Conservation (phyloP, 257 asterid genomes). For the Nicotiana noctiflora region DNA sequence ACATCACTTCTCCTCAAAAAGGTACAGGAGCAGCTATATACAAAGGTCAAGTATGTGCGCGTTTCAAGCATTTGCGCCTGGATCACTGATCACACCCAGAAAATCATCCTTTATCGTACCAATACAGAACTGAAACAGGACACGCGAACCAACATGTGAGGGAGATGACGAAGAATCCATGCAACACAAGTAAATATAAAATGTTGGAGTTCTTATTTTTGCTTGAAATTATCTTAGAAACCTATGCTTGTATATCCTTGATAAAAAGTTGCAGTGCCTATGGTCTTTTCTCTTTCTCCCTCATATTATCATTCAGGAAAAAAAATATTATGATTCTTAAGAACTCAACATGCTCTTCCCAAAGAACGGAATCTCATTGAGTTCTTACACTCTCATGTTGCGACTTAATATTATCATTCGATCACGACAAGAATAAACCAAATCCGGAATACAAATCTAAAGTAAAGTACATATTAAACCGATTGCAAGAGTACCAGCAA, state of each 20-base stretch:
- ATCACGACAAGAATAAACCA: too few species aligned
- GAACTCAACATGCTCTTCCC: too few species aligned
- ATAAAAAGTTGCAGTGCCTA: neutral
- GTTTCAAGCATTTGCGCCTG: slow-evolving; percentile 64
- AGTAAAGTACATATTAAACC: too few species aligned
- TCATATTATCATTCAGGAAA: neutral
- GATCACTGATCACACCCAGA: slow-evolving; percentile 92
- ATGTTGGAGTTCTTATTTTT: neutral
- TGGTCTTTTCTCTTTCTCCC: neutral
- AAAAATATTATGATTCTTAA: too few species aligned
- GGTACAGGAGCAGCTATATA: slow-evolving; percentile 1
- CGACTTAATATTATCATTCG: too few species aligned
- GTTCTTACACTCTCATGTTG: too few species aligned
- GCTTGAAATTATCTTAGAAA: neutral
- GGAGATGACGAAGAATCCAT: neutral
- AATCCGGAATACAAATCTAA: too few species aligned
- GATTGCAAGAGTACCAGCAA: too few species aligned
- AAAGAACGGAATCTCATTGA: too few species aligned
- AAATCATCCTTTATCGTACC: slow-evolving; percentile 94
- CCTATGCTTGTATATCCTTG: neutral
- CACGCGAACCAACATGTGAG: neutral
- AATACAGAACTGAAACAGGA: slow-evolving; percentile 65
- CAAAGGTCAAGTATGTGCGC: neutral
- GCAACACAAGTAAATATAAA: neutral
- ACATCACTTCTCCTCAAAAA: neutral